Conservation (phyloP, 2,329 filamentous ascomycete genomes). For the Sporothrix luriei region DNA sequence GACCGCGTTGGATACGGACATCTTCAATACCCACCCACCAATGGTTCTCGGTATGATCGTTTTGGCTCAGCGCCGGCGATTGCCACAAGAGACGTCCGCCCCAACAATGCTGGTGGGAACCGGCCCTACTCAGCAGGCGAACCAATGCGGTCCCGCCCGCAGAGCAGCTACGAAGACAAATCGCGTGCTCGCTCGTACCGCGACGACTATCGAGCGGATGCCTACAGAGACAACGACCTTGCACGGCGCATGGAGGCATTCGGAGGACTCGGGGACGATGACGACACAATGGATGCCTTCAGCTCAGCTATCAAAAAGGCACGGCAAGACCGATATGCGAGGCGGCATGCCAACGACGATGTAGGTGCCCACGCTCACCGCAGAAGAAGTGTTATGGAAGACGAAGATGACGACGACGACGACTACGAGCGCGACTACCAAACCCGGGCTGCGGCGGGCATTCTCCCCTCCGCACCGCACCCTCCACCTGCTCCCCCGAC, state of each 20-base stretch:
- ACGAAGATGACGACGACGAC: constrained; percentile 53
- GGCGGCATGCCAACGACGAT: constrained; percentile 42
- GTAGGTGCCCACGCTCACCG: constrained; percentile 22
- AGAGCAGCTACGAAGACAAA: constrained; percentile 53
- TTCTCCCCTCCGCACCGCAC: constrained; percentile 44
- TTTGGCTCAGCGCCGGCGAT: constrained; percentile 42
- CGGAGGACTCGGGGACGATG: constrained; percentile 45
- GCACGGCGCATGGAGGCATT: constrained; percentile 45
- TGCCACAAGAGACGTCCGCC: constrained; percentile 41
- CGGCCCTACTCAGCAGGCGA: constrained; percentile 32
- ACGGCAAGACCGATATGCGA: constrained; percentile 13
- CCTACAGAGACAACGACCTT: constrained; percentile 41
- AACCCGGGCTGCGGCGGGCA: constrained; percentile 45
- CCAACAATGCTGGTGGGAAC: constrained; percentile 27
- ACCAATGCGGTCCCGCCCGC: constrained; percentile 39
- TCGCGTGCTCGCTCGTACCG: constrained; percentile 44
- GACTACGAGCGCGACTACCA: constrained; percentile 59
- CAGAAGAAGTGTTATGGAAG: constrained; percentile 61
- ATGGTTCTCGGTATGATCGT: constrained; percentile 43
- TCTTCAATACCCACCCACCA: constrained; percentile 42
- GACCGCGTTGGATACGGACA: constrained; percentile 57
- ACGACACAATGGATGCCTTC: constrained; percentile 2
- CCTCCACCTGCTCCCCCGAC: constrained; percentile 37
- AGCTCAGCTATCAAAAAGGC: background rate
- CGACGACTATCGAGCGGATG: constrained; percentile 12